Percentiles rank a stretch among this genome's conserved stretches.
Evolutionary conservation across 805 yeast genomes (phyloP).

Genomic region (Cyberlindnera mycetangii): DNA sequence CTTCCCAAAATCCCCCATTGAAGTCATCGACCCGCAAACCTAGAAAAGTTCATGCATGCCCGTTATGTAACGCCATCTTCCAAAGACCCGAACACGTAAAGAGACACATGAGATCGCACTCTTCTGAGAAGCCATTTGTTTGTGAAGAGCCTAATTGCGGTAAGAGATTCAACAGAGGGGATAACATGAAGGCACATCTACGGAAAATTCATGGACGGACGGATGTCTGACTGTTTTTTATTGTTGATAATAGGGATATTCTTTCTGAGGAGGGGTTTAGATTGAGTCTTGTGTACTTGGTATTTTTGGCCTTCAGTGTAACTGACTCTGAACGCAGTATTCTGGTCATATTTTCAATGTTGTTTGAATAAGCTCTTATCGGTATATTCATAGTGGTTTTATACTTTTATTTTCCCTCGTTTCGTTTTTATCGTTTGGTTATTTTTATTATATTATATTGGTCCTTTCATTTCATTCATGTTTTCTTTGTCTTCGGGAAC

Average conservation of each 20-base stretch:
- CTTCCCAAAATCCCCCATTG: neutral
- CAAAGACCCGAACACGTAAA: conserved; percentile 72
- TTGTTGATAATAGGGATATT: no score
- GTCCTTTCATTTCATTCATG: neutral
- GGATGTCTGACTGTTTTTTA: neutral
- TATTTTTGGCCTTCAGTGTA: no score
- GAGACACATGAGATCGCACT: conserved; percentile 74
- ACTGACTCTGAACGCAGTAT: neutral
- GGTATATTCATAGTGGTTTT: neutral
- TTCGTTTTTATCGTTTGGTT: no score
- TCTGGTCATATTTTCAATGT: neutral
- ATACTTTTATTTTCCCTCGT: neutral
- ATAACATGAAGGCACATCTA: conserved; percentile 80
- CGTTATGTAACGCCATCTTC: conserved; percentile 57
- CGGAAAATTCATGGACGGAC: conserved; percentile 59
- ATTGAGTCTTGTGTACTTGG: no score
- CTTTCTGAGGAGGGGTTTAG: no score
- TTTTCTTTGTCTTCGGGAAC: neutral
- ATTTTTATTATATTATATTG: neutral
- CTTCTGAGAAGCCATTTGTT: conserved; percentile 72
- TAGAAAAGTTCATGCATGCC: conserved; percentile 63
- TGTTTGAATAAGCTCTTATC: neutral
- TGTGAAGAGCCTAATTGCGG: conserved; percentile 65
- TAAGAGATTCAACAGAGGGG: conserved; percentile 67
- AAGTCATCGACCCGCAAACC: conserved; percentile 42